phyloP scores from a whole-genome alignment of 2,329 filamentous ascomycete species.

The Fusarium multiceps region DNA sequence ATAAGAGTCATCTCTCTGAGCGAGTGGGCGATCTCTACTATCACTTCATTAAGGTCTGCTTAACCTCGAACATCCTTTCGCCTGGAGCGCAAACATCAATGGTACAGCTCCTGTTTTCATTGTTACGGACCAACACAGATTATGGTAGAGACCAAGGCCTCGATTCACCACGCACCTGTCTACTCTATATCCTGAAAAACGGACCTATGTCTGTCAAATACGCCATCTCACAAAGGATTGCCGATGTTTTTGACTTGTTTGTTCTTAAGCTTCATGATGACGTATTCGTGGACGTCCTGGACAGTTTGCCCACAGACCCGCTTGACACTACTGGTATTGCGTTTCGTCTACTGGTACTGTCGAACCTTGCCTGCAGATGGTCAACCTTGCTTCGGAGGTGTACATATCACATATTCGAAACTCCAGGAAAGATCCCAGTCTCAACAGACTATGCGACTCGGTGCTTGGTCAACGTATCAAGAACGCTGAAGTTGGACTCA shows the following conservation, averaged over 20 bases:
- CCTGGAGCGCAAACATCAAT: conserved; percentile 74
- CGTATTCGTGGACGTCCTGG: conserved; percentile 86
- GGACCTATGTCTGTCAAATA: conserved; percentile 80
- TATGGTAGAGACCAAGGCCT: conserved; percentile 72
- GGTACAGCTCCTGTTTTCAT: conserved; percentile 73
- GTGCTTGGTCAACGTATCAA: conserved; percentile 76
- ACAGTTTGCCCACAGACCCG: conserved; percentile 78
- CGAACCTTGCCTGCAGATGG: conserved; percentile 83
- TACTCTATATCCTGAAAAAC: conserved; percentile 77
- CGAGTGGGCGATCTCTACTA: conserved; percentile 80
- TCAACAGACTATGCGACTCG: conserved; percentile 77
- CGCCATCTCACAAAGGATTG: conserved; percentile 74
- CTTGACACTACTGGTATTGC: conserved; percentile 85
- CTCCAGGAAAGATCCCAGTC: conserved; percentile 75
- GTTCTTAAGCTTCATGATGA: conserved; percentile 85
- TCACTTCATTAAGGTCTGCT: conserved; percentile 75
- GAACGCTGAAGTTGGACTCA: conserved; percentile 70
- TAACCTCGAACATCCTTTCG: conserved; percentile 77
- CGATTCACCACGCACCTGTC: conserved; percentile 72
- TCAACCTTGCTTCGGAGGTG: conserved; percentile 86
- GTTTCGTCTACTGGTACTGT: conserved; percentile 80
- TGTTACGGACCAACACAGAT: conserved; percentile 74
- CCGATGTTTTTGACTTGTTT: conserved; percentile 82
- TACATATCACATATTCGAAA: conserved; percentile 95
- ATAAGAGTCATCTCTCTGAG: conserved; percentile 69